Base-by-base conservation (phyloP, 495 filamentous ascomycete genomes). In the Schizothecium vesticola region DNA sequence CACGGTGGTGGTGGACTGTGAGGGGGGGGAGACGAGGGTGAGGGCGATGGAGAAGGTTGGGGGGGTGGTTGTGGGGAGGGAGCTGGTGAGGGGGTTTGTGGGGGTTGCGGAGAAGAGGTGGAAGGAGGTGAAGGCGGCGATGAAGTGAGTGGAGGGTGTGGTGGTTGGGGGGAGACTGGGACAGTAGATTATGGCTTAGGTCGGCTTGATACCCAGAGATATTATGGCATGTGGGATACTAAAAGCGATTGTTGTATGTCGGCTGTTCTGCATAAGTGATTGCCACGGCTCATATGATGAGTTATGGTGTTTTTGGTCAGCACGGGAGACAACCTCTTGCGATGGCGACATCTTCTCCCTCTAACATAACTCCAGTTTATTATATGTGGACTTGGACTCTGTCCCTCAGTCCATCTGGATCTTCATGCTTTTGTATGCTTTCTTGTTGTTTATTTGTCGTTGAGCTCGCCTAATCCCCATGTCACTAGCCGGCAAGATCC, bases 31-130 rank as follows among this genome's bases (percentile, higher is more conserved):
- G 68, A 85, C 81, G 23, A 84, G 83, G 67, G 77, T 97, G 26
- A 66, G 90, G 73, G 83, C 85, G 71, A 84, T 96, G 66, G 90
- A 93, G 78, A 97, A 97, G 83, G 82, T 80, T 65, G 93, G 93
- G n/a, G 93, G 93, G n/a, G 79, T 75, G 22, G 72, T 79, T 16
- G 59, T 82, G 23, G 78, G 78, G 25, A 70, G 76, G 24, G 75
- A 77, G 71, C 22, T 82, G 23, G 73, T 84, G n/a, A 75, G 71
- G 29, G 75, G 78, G n/a, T 80, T 79, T 62, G 76, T 75, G 43
- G 70, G 70, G 8, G 73, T 81, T 26, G 79, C 82, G 13, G 77
- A 77, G 61, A 65, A 61, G 56, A 73, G 82, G 64, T 84, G 81
- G 82, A 71, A 74, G 67, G 78, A 79, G 67, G 78, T 83, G 59